Evolutionary conservation across 2,329 filamentous ascomycete species (phyloP), one percentile per base, ranked within the genome.

Genomic region (Colletotrichum sp.): DNA sequence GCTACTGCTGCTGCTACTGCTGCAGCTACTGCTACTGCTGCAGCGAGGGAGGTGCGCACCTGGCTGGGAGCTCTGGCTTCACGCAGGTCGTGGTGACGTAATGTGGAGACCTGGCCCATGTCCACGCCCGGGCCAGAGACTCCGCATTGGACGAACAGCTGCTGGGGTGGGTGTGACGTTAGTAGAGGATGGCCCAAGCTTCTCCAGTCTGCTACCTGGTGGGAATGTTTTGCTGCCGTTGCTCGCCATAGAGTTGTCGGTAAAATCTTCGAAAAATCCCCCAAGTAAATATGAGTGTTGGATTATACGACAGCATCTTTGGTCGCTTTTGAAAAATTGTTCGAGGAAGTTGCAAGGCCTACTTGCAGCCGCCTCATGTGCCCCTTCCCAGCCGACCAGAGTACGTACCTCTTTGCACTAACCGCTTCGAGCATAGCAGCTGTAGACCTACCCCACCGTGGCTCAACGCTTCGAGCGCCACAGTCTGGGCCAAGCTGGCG

Each of bases 121-220:
- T 65, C n/a, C 44, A 73, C 44, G 70, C 32, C 70, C 44, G 28
- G 59, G 34, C 73, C 32, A 76, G 73, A 64, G 57, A 8, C 64
- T 69, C 65, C 49, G 59, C 34, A 74, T 76, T 76, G 74, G 74
- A 76, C 65, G 65, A 74, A 74, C 59, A 16, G 16, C 21, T 21
- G 34, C 24, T 4, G 62, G n/a, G 28, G 18, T 30, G 15, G 49
- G 73, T 65, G 70, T 73, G 49, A 6, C 5, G 2, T 24, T 75
- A 68, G 12, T 0, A 7, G 3, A 9, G 1, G 2, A n/a, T 39
- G 65, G 64, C 65, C 59, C 74, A 74, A 69, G 74, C 74, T 76
- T 73, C 74, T 49, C 5, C 10, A 3, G 26, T 68, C 36, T 21
- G 49, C 44, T 13, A 52, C 36, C 12, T 21, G 13, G 8, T 24